Evolutionary conservation across 1,284 basidiomycete genomes (phyloP).

Genomic region (Cutaneotrichosporon sp.): DNA sequence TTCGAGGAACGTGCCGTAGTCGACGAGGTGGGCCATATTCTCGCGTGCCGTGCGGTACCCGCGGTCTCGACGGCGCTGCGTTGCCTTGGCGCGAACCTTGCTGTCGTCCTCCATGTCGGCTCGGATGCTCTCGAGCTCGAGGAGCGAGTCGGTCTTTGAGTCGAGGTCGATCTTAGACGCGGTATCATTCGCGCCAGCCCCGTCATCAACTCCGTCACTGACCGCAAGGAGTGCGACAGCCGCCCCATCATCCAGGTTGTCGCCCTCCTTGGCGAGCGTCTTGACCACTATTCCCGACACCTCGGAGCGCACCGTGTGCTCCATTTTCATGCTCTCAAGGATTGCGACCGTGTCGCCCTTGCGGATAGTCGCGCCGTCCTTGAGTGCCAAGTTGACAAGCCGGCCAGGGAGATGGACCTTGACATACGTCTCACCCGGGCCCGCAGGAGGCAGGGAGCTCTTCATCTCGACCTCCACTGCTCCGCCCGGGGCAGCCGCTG

Average conservation of each 20-base stretch:
- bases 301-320: conserved; percentile 23
- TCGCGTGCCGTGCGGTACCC: conserved; percentile 25
- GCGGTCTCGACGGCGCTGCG: conserved; percentile 15
- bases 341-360: conserved; percentile 22
- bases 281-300: conserved; percentile 17
- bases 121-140: conserved; percentile 24
- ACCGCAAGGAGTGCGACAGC: conserved; percentile 17
- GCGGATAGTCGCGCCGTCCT: conserved; percentile 13
- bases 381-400: conserved; percentile 16
- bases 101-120: conserved; percentile 20
- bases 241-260: conserved; percentile 23
- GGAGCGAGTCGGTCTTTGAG: conserved; percentile 16
- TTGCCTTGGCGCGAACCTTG: conserved; percentile 20
- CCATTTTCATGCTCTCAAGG: conserved; percentile 30
- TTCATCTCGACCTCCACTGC: not conserved
- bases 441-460: conserved; percentile 17
- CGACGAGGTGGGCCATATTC: conserved; percentile 26
- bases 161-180: conserved; percentile 21
- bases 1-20: conserved; percentile 24
- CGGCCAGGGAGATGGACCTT: conserved; percentile 25
- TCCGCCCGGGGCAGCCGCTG: not conserved
- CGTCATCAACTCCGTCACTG: conserved; percentile 5
- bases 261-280: conserved; percentile 16
- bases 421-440: conserved; percentile 22
- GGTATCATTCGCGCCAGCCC: conserved; percentile 1